These are phyloP conservation scores for Elsinoe arachidis DNA, from an alignment of 2,329 filamentous ascomycete genomes.

Conservation along the genomic window DNA sequence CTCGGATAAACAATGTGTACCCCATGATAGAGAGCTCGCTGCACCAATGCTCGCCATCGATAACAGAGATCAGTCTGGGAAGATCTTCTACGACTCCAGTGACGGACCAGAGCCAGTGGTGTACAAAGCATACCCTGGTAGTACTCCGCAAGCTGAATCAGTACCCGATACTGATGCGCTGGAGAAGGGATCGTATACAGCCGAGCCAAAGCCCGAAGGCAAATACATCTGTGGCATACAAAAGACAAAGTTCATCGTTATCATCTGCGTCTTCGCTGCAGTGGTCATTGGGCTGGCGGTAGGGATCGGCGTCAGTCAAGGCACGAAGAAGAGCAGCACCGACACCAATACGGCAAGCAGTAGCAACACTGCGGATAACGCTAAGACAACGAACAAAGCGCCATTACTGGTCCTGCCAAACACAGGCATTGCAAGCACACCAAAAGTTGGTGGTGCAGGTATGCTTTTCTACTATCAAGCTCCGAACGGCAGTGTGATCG, in stretches of 20 bases:
- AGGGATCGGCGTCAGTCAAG: not conserved
- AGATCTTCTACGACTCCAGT: not conserved
- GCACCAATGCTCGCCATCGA: not conserved
- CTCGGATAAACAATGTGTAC: not conserved
- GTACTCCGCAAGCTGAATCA: not conserved
- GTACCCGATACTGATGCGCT: not conserved
- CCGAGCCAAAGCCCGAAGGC: not conserved
- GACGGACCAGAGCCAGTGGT: not conserved
- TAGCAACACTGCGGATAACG: not conserved
- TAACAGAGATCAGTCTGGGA: not conserved
- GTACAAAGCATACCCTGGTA: not conserved
- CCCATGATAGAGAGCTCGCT: not conserved
- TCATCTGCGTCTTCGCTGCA: not conserved
- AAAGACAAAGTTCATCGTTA: not conserved
- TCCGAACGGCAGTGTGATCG: slow-evolving; percentile 3
- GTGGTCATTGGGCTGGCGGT: not conserved
- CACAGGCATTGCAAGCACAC: slow-evolving; percentile 3
- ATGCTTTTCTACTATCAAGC: slow-evolving; percentile 8
- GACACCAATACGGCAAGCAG: not conserved
- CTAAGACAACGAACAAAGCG: not conserved
- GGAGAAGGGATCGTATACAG: not conserved
- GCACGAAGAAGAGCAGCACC: not conserved
- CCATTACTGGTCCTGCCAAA: not conserved
- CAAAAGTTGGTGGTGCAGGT: slow-evolving; percentile 1
- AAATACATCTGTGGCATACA: not conserved